Percentiles rank a stretch among this genome's conserved stretches.
phyloP scores from a whole-genome alignment of 768 basidiomycete genomes.

The Termitomyces sp. region DNA sequence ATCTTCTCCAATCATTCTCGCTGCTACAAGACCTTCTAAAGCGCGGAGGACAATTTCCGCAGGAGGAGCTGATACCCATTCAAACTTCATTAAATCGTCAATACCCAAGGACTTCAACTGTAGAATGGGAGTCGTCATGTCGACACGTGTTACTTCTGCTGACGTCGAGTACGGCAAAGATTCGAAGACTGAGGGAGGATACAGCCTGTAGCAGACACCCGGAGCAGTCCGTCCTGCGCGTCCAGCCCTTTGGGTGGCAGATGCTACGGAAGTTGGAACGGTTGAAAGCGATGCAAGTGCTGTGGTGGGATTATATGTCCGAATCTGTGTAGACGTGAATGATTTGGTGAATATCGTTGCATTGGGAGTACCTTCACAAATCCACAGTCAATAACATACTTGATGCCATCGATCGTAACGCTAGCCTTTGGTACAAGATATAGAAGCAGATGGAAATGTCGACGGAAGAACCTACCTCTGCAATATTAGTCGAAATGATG shows the following conservation, averaged over 20 bases:
- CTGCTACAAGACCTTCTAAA: slow-evolving; percentile 73
- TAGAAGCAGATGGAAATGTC: background rate
- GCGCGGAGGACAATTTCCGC: slow-evolving; percentile 83
- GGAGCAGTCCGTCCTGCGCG: slow-evolving; percentile 92
- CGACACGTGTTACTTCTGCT: slow-evolving; percentile 88
- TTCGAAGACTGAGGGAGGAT: slow-evolving; percentile 59
- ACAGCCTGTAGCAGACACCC: slow-evolving; percentile 91
- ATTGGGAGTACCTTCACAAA: slow-evolving; percentile 76
- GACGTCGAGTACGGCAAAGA: slow-evolving; percentile 67
- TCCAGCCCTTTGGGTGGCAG: slow-evolving; percentile 90
- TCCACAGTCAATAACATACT: slow-evolving; percentile 91
- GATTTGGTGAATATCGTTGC: background rate
- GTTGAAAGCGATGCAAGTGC: slow-evolving; percentile 81
- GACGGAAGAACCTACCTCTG: slow-evolving; percentile 56
- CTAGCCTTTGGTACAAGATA: slow-evolving; percentile 57
- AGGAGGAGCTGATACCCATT: slow-evolving; percentile 90
- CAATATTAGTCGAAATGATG: slow-evolving; percentile 92
- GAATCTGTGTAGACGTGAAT: slow-evolving; percentile 49
- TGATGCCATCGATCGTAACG: slow-evolving; percentile 94
- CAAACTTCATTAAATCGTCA: slow-evolving; percentile 93
- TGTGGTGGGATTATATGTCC: slow-evolving; percentile 85
- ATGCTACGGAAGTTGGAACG: slow-evolving; percentile 82
- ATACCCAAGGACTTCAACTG: slow-evolving; percentile 95
- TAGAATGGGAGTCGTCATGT: slow-evolving; percentile 87
- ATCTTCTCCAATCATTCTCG: slow-evolving; percentile 83